Evolutionary conservation across 2,329 filamentous ascomycete species (phyloP).

Genomic region (Ophiocordyceps camponoti-leonardi): DNA sequence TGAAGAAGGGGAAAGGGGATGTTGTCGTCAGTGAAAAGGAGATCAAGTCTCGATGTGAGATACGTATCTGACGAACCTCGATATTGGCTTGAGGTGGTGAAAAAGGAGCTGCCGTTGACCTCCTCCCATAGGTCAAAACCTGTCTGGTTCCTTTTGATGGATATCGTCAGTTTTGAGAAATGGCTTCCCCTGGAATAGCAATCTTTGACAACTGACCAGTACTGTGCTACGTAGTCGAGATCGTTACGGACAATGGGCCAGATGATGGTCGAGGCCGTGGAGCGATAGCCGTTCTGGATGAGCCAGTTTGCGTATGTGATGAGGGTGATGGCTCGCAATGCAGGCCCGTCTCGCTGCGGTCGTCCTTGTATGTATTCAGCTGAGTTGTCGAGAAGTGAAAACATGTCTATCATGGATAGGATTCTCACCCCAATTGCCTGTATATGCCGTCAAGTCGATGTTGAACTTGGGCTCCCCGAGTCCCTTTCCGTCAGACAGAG

Average conservation of each 20-base stretch:
- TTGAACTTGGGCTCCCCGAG: slow-evolving; percentile 62
- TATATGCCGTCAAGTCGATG: slow-evolving; percentile 45
- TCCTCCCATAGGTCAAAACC: slow-evolving; percentile 77
- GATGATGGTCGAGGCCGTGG: slow-evolving; percentile 34
- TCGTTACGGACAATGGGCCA: slow-evolving; percentile 68
- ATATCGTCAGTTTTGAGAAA: not conserved
- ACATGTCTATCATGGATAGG: no score
- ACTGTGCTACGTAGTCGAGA: slow-evolving; percentile 55
- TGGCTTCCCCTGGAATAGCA: no score
- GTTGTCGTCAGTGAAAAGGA: not conserved
- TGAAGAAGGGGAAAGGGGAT: no score
- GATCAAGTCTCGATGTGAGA: not conserved
- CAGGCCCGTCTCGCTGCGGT: slow-evolving; percentile 65
- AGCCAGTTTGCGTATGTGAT: slow-evolving; percentile 60
- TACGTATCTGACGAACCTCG: slow-evolving; percentile 25
- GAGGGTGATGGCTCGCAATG: slow-evolving; percentile 57
- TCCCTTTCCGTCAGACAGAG: slow-evolving; percentile 29
- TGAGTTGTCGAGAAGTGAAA: no score
- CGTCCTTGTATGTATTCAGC: slow-evolving; percentile 27
- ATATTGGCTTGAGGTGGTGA: slow-evolving; percentile 54
- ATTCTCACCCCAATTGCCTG: slow-evolving; percentile 42
- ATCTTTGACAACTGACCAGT: slow-evolving; percentile 31
- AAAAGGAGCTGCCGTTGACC: slow-evolving; percentile 60
- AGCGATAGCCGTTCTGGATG: slow-evolving; percentile 44
- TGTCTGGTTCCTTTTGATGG: slow-evolving; percentile 29